Conservation (phyloP, 441 rosid species). For the Erodium texanum region DNA sequence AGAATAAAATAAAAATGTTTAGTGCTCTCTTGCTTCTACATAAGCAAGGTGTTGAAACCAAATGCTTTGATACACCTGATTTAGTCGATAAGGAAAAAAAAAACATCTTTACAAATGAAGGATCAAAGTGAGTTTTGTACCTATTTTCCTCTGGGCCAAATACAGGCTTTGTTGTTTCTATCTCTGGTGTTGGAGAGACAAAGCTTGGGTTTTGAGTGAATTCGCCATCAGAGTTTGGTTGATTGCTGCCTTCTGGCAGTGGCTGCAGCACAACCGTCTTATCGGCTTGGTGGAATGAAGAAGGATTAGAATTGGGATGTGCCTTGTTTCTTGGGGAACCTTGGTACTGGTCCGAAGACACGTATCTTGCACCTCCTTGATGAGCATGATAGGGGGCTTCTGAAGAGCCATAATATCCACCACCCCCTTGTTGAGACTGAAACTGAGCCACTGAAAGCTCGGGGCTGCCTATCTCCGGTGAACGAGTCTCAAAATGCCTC, state of each 20-base stretch:
- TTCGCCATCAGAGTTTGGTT: conserved; percentile 19
- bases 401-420: background rate
- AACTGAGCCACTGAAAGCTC: background rate
- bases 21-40: too few species aligned
- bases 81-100: background rate
- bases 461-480: conserved; percentile 33
- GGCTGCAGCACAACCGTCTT: conserved; percentile 29
- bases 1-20: too few species aligned
- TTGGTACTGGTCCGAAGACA: conserved; percentile 15
- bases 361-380: background rate
- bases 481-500: conserved; percentile 30
- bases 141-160: conserved; percentile 38
- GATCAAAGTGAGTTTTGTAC: too few species aligned
- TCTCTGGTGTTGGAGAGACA: conserved; percentile 20
- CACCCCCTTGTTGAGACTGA: background rate
- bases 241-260: conserved; percentile 24
- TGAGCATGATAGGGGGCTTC: background rate
- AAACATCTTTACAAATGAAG: too few species aligned
- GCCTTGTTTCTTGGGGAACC: conserved; percentile 32
- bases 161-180: conserved; percentile 28
- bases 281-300: conserved; percentile 31
- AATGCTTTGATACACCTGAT: too few species aligned
- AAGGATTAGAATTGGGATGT: conserved; percentile 34
- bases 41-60: too few species aligned
- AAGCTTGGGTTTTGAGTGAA: conserved; percentile 22